Percentiles rank a stretch among this genome's conserved stretches.
phyloP scores from a whole-genome alignment of 805 yeast species.

The Saitoella complicata region DNA sequence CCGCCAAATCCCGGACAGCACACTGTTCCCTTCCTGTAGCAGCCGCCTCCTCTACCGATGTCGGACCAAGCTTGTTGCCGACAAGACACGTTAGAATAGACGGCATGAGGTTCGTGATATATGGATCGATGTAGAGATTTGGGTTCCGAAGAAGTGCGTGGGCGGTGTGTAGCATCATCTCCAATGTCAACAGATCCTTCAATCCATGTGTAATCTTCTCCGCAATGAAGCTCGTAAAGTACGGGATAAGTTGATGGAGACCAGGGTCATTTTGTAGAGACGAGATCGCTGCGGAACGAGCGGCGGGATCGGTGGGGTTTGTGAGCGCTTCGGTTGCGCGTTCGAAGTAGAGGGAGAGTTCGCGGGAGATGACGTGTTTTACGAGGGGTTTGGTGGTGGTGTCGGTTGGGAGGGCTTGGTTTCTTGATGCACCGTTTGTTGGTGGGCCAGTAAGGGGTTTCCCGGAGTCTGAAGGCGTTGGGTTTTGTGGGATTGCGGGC shows the following conservation, averaged over 20 bases:
- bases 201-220: slow-evolving; percentile 83
- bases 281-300: slow-evolving; percentile 66
- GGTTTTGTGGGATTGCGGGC: slow-evolving; percentile 94
- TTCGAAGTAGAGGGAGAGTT: slow-evolving; percentile 83
- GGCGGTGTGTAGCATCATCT: slow-evolving; percentile 78
- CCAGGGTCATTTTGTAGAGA: slow-evolving; percentile 88
- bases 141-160: slow-evolving; percentile 70
- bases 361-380: slow-evolving; percentile 87
- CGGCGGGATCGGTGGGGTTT: slow-evolving; percentile 32
- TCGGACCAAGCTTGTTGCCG: slow-evolving; percentile 71
- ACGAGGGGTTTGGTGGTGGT: slow-evolving; percentile 53
- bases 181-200: slow-evolving; percentile 48
- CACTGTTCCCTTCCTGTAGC: slow-evolving; percentile 19
- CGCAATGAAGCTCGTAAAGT: slow-evolving; percentile 87
- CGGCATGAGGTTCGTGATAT: slow-evolving; percentile 90
- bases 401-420: too few species aligned
- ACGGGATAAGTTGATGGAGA: slow-evolving; percentile 88
- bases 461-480: slow-evolving; percentile 23
- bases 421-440: too few species aligned
- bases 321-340: slow-evolving; percentile 68
- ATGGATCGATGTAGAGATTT: slow-evolving; percentile 76
- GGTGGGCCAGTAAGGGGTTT: not conserved
- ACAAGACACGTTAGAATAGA: slow-evolving; percentile 75
- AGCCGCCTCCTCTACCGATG: slow-evolving; percentile 14
- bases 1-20: slow-evolving; percentile 78